Evolutionary conservation across 225 moss, liverwort and hornwort genomes (phyloP), one percentile per base, ranked within the genome.

Genomic region (Sphagnum contortum): DNA sequence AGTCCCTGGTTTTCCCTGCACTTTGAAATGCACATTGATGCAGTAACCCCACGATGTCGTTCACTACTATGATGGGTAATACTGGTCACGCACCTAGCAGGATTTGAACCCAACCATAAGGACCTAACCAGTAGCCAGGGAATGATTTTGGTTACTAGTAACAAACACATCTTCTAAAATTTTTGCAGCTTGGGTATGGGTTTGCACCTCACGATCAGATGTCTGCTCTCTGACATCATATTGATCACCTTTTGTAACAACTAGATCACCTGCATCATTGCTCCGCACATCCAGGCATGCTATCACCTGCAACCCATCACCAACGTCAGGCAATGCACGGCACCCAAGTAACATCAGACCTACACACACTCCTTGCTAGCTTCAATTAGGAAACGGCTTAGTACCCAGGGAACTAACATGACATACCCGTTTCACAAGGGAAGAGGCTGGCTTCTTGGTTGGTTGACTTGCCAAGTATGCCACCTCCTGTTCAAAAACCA

Each of bases 161-260:
- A 29, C 29, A 29, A 29, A 29, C 29, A 29, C 29, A 29, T 29
- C 29, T 29, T 29, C 29, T 29, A 29, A 29, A 29, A 29, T 29
- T 29, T 29, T 1, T 29, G 29, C 29, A 29, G 29, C 29, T 29
- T 29, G 29, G 29, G 29, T 29, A 29, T 29, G 29, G 29, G 29
- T 29, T 29, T 29, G 29, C 76, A 95, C 95, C 87, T 98, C 89
- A 64, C 93, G 83, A 63, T 79, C 76, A 47, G 79, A 80, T 62
- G 88, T 78, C 62, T 82, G 71, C 62, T 89, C 93, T 78, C 98
- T 76, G 46, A 98, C 98, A 87, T 98, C 98, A 79, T 98, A 98
- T 68, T 93, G 98, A 74, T 98, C 98, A 65, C 98, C 98, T 86
- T 98, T 98, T 3, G 98, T 98, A 55, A 98, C 98, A 57, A 98